phyloP scores from a whole-genome alignment of 179 eudicot species.

The Vitellaria paradoxa region DNA sequence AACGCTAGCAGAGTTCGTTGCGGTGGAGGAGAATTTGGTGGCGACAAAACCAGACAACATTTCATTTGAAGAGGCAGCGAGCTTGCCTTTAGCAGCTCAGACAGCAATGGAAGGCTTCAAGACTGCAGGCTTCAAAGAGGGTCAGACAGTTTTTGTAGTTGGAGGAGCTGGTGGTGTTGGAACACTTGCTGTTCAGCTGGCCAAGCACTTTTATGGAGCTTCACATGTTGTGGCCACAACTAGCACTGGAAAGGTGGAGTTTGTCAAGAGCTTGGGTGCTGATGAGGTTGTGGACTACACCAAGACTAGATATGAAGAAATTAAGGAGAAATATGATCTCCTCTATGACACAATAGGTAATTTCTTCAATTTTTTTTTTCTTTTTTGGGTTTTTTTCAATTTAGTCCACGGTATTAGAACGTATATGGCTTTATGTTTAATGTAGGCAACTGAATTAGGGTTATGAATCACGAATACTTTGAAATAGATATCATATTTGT shows the following conservation, averaged over 20 bases:
- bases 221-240: conserved; percentile 42
- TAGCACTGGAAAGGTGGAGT: conserved; percentile 42
- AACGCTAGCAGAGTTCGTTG: conserved; percentile 36
- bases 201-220: conserved; percentile 35
- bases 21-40: conserved; percentile 44
- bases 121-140: conserved; percentile 31
- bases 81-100: conserved; percentile 45
- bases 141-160: conserved; percentile 35
- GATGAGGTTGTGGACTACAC: conserved; percentile 48
- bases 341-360: conserved; percentile 56
- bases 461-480: no score
- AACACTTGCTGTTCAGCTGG: conserved; percentile 42
- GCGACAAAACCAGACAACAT: conserved; percentile 40
- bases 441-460: no score
- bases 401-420: neutral
- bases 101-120: conserved; percentile 47
- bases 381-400: no score
- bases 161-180: conserved; percentile 67
- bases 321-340: conserved; percentile 41
- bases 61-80: conserved; percentile 51
- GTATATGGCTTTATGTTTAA: neutral
- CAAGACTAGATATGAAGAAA: conserved; percentile 34
- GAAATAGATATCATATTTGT: no score
- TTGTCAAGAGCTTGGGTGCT: conserved; percentile 52
- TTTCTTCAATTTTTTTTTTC: neutral